These are phyloP conservation scores for Bruguiera hainesii DNA, from an alignment of 441 rosid genomes.

Conservation along the genomic window DNA sequence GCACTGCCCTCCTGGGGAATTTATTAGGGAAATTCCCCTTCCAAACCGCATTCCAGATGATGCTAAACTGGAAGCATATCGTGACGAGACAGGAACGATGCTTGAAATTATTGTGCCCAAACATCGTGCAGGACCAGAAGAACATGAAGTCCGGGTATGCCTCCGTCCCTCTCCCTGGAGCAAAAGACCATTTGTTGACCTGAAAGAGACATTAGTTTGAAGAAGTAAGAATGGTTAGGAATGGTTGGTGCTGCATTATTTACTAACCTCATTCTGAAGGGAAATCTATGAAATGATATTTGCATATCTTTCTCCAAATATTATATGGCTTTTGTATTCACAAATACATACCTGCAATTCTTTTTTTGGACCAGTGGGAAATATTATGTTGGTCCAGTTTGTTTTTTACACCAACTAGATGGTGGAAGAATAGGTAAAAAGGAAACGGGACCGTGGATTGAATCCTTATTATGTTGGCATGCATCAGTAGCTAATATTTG, in stretches of 20 bases:
- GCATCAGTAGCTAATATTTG: neutral
- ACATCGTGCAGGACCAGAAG: conserved; percentile 66
- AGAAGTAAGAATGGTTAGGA: conserved; percentile 10
- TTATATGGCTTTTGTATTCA: neutral
- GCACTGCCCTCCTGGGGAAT: conserved; percentile 82
- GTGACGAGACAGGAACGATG: conserved; percentile 56
- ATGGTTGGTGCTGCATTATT: conserved; percentile 14
- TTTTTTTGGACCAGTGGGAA: neutral
- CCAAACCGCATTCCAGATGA: conserved; percentile 75
- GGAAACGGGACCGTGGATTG: no score
- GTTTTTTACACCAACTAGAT: no score
- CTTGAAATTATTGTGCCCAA: conserved; percentile 75
- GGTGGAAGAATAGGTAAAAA: no score
- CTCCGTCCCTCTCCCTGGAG: conserved; percentile 53
- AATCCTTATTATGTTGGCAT: no score
- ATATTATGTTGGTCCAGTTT: neutral
- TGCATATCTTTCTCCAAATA: neutral
- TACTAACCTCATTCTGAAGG: conserved; percentile 7
- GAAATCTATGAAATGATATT: conserved; percentile 13
- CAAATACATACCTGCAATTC: neutral
- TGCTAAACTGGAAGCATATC: conserved; percentile 67
- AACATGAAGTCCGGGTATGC: conserved; percentile 79
- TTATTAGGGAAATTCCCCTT: conserved; percentile 58
- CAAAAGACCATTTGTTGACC: conserved; percentile 31
- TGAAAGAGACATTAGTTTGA: conserved; percentile 16